Base-by-base conservation (phyloP, 768 basidiomycete genomes). In the Hericium coralloides region DNA sequence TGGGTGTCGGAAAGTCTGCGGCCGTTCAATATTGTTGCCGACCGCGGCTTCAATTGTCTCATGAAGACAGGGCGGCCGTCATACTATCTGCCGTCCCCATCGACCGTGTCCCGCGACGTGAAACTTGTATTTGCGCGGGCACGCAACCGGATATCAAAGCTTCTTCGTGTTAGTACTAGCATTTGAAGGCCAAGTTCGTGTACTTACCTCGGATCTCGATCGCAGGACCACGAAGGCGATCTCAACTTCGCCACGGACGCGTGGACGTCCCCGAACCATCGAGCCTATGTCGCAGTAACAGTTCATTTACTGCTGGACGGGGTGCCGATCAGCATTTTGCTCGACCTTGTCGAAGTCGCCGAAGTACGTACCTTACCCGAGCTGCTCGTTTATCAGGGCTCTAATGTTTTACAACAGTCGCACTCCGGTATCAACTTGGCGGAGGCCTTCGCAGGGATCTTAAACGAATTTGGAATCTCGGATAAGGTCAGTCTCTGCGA, bases 291-390 rank as follows among this genome's bases (percentile, higher is more conserved):
- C 0, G 70, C 69, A 0, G 53, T 71, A 9, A 66, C 64, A 0
- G 70, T 72, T 1, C 73, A 76, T 48, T 61, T 73, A 25, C 67
- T 72, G 36, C 26, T 66, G 6, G 50, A 73, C 0, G 71, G 73
- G 0, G 52, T 57, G 8, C 68, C 66, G 0, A 36, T 73, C 0
- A 39, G 54, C 0, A 63, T 74, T 3, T 45, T 71, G 0, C 63
- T 78, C 1, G 74, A 78, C 53, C 50, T 78, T 3, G 61, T 74
- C 14, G 72, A 77, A 58, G 69, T 77, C 0, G 49, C 69, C 0
- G 49, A 59, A 60, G 64, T 67, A 61, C 49, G 49, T 50, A n/a
- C n/a, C 15, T 22, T 20, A 3, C 9, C 41, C 3, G 15, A 15
- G 9, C 9, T 15, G 15, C 14, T 15, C 3, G 4, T 43, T 43